Base-by-base conservation (phyloP, 208 protist genomes). In the Wallacemonas sp. region DNA sequence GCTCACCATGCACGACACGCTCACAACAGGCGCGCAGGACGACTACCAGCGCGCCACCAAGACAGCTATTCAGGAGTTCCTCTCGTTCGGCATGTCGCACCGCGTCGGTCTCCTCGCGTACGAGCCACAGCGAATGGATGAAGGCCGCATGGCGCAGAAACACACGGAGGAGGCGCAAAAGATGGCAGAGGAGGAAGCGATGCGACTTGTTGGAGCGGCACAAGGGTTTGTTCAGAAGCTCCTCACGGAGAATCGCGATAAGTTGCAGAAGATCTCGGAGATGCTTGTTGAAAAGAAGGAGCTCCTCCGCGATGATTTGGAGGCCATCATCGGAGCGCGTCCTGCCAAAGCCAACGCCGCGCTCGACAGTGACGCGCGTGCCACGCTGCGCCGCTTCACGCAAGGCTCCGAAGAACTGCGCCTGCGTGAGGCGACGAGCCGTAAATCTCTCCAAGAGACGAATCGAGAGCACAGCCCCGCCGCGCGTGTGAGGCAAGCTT, bases 41-140 rank as follows among this genome's bases (percentile, higher is more conserved):
- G 97, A 99, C 79, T 91, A 97, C 56, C 78, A 98, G 81, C 89
- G 93, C 39, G 98, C 91, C 22, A 95, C 91, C 3, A 62, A 84
- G 64, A 82, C 69, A 1, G 86, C 85, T 1, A 72, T 94, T 14
- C 66, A 70, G 8, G 68, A 78, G 62, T 93, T 97, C 55, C 75
- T 93, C 4, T 68, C 80, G 17, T 95, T 94, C 76, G 91, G 91
- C 56, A 86, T 94, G 78, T 91, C 85, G 0, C 72, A 66, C 17
- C 36, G 51, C 28, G 84, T 93, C 11, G 89, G 89, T 0, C 66
- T 92, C 14, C 82, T 95, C 26, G 73, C 87, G 3, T 86, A 78
- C 74, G 86, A 94, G 51, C 84, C 83, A 26, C 82, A 94, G 71
- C 74, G 85, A 1, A 71, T 95, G 27, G 71, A 70, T 14, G 83